Percentiles rank a stretch among this genome's conserved stretches.
These are phyloP conservation scores for Polygonum aviculare DNA, from an alignment of 148 eudicot species.

Conservation along the genomic window DNA sequence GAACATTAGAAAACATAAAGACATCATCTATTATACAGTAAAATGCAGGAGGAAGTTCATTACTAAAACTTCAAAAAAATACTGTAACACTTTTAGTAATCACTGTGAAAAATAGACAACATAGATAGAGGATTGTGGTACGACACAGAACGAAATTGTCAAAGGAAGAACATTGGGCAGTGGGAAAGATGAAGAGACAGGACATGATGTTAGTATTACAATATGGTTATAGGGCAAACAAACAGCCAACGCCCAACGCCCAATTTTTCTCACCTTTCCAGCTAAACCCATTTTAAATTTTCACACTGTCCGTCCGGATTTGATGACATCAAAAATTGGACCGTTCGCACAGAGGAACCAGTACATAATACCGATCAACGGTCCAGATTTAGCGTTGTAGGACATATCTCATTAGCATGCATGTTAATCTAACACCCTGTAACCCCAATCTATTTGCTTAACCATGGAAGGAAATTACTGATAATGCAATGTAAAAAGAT, in stretches of 20 bases:
- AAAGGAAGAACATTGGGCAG: not conserved
- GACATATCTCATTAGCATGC: not conserved
- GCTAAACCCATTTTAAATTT: not conserved
- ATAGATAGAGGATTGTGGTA: not conserved
- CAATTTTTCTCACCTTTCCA: not conserved
- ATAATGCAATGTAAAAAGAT: not conserved
- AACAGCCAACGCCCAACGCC: not conserved
- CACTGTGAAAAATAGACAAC: not conserved
- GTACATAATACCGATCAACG: not conserved
- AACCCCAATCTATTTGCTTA: not conserved
- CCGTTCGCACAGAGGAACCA: not conserved
- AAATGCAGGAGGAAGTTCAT: no score
- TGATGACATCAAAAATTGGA: not conserved
- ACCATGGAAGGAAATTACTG: not conserved
- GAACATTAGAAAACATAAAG: no score
- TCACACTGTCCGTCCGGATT: not conserved
- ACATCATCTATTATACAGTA: no score
- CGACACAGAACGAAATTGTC: not conserved
- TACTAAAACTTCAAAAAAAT: no score
- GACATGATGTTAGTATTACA: not conserved
- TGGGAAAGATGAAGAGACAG: not conserved
- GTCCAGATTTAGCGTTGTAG: not conserved
- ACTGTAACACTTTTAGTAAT: no score
- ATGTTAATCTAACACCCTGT: not conserved
- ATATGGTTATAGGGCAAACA: not conserved